These are phyloP conservation scores for Fusarium stilboides DNA, from an alignment of 2,329 filamentous ascomycete genomes.

Conservation along the genomic window DNA sequence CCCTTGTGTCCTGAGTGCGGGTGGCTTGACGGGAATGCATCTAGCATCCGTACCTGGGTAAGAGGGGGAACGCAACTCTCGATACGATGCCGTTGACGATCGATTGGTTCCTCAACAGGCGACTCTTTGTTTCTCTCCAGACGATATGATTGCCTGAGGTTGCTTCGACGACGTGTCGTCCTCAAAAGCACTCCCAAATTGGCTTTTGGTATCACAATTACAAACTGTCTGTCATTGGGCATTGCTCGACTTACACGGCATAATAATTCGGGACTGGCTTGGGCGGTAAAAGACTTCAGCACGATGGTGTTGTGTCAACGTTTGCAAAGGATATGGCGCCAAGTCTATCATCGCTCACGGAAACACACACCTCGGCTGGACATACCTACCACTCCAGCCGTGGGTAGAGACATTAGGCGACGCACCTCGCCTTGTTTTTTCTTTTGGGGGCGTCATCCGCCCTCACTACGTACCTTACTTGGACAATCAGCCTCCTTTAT, in stretches of 20 bases:
- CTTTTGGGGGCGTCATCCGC: constrained; percentile 11
- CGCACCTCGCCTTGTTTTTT: constrained; percentile 19
- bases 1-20: not conserved
- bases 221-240: constrained; percentile 16
- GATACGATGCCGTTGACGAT: too few species aligned
- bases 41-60: constrained; percentile 6
- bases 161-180: constrained; percentile 22
- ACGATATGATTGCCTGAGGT: not conserved
- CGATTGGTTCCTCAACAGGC: too few species aligned
- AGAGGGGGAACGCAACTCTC: not conserved
- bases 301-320: constrained; percentile 7
- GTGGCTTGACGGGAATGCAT: constrained; percentile 22
- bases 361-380: constrained; percentile 13
- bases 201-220: constrained; percentile 29
- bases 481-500: not conserved
- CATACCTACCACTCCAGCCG: constrained; percentile 7
- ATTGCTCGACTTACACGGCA: constrained; percentile 25
- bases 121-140: too few species aligned
- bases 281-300: not conserved
- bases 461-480: not conserved
- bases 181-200: constrained; percentile 12
- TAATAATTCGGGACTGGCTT: constrained; percentile 12
- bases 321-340: constrained; percentile 8
- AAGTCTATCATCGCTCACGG: not conserved
- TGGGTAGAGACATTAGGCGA: constrained; percentile 13